Conservation (phyloP, 2,329 filamentous ascomycete genomes). For the Neofusicoccum sp. region DNA sequence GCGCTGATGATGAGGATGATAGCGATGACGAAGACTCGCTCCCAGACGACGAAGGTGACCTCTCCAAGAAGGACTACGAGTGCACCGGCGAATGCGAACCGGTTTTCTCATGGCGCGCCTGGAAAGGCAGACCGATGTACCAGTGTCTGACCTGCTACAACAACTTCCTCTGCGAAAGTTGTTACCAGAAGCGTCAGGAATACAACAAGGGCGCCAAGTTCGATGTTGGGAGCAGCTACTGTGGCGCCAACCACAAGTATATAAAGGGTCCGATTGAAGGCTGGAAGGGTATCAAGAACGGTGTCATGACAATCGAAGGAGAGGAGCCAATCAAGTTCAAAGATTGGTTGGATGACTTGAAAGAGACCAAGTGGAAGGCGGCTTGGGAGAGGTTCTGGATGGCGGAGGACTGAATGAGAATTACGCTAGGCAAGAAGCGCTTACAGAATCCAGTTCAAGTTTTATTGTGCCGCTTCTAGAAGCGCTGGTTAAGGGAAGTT, state of each 20-base stretch:
- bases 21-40: not conserved
- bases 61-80: not conserved
- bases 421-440: too few relatives aligned
- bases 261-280: constrained; percentile 27
- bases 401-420: constrained; percentile 10
- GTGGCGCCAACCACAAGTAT: constrained; percentile 25
- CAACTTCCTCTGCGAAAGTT: constrained; percentile 24
- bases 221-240: constrained; percentile 14
- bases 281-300: constrained; percentile 27
- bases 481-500: too few relatives aligned
- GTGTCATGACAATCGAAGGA: constrained; percentile 21
- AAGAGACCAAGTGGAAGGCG: constrained; percentile 27
- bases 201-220: constrained; percentile 7
- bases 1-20: not conserved
- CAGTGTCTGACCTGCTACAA: constrained; percentile 25
- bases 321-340: constrained; percentile 23
- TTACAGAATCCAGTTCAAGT: too few relatives aligned
- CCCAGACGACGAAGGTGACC: not conserved
- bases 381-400: constrained; percentile 30
- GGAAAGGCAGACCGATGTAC: constrained; percentile 19
- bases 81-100: not conserved
- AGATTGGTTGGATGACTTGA: constrained; percentile 26
- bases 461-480: too few relatives aligned
- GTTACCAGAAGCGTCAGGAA: constrained; percentile 21
- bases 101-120: not conserved